phyloP scores from a whole-genome alignment of 768 basidiomycete species.

The Leccinum barrowsii region DNA sequence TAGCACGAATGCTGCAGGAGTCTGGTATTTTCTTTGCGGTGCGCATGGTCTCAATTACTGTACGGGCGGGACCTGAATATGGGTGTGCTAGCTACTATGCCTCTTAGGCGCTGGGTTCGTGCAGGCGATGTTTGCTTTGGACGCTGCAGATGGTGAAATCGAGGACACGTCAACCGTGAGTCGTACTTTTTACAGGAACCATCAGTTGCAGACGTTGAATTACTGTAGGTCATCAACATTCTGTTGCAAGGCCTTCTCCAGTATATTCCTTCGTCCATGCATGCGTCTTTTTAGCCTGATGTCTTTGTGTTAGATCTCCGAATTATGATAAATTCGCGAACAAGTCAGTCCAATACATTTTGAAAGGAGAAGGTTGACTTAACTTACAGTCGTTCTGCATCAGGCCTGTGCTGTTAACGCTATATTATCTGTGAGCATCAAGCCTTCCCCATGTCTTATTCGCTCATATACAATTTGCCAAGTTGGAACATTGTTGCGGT shows the following conservation, averaged over 20 bases:
- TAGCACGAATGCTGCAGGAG: constrained; percentile 89
- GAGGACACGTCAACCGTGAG: constrained; percentile 51
- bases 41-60: constrained; percentile 17
- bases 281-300: neutral
- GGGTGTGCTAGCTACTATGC: constrained; percentile 58
- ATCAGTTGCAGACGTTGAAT: neutral
- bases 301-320: constrained; percentile 47
- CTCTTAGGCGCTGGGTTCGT: constrained; percentile 81
- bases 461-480: neutral
- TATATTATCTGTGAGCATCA: constrained; percentile 75
- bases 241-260: constrained; percentile 81
- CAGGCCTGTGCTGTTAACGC: constrained; percentile 55
- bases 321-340: constrained; percentile 55
- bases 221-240: constrained; percentile 57
- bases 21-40: constrained; percentile 92
- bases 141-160: constrained; percentile 80
- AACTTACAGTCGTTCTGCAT: neutral
- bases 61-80: neutral
- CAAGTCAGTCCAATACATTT: constrained; percentile 35
- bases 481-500: constrained; percentile 85
- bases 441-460: neutral
- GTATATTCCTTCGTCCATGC: constrained; percentile 34
- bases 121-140: constrained; percentile 85
- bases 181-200: constrained; percentile 7
- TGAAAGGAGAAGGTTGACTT: neutral